Base-by-base conservation (phyloP, 1,284 basidiomycete genomes). In the Tremellales sp. region DNA sequence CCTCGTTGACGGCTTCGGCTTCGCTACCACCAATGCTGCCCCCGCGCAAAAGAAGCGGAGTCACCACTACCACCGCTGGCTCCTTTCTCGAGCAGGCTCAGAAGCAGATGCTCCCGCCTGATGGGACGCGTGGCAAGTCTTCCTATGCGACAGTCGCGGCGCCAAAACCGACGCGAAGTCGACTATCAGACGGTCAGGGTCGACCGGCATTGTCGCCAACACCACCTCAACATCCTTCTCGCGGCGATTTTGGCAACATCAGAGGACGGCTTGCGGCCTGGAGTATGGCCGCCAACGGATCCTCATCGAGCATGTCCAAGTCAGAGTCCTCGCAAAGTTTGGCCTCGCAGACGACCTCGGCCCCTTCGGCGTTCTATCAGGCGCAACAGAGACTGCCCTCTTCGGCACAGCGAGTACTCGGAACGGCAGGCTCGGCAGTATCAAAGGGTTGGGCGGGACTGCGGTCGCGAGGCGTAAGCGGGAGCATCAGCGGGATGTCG, bases 401-500 rank as follows among this genome's bases (percentile, higher is more conserved):
- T 18, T 62, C 62, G 1, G 66, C 67, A 1, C 61, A 63, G 36
- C 53, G 61, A 25, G 63, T 67, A 3, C 40, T 71, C 3, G 67
- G 63, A 1, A 54, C 58, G 19, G 67, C 67, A n/a, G 65, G 66
- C 4, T 61, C 62, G 16, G 68, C 66, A 0, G 66, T 71, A 3
- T 57, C 58, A 43, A 68, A 66, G 40, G 63, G 65, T 5, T 68
- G 66, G 68, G 63, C 63, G 8, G 65, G 65, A 5, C 44, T 66
- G 26, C 47, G 68, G n/a, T 57, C 66, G 4, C 52, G 65, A 27
- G 66, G 67, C 13, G 61, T 67, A 12, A 60, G 63, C 24, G 66
- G 62, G 19, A 63, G 61, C 52, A 64, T 68, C 32, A 62, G 60
- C 41, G 57, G 56, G n/a, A 58, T 67, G 43, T 43, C 50, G n/a